Conservation (phyloP, 2,329 filamentous ascomycete species). For the Pseudogymnoascus sp. region DNA sequence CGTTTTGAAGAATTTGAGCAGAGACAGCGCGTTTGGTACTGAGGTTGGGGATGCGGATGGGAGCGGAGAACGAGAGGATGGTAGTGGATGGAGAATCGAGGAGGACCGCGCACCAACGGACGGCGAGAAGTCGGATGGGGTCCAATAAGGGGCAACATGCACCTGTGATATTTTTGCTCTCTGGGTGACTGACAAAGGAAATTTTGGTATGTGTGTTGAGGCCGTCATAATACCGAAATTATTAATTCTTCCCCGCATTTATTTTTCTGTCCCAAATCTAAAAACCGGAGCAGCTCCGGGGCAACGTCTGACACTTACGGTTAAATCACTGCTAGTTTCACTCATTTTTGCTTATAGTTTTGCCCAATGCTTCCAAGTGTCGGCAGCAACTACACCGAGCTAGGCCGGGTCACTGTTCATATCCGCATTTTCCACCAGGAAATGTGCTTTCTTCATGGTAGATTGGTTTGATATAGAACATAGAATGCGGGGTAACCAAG, state of each 20-base stretch:
- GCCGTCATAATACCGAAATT: neutral
- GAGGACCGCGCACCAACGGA: constrained; percentile 26
- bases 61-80: constrained; percentile 19
- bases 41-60: constrained; percentile 23
- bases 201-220: too few species aligned
- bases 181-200: too few species aligned
- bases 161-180: neutral
- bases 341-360: neutral
- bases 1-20: constrained; percentile 24
- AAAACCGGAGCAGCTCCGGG: neutral
- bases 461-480: neutral
- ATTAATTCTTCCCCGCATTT: neutral
- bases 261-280: neutral
- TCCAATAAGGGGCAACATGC: neutral
- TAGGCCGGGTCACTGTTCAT: neutral
- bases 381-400: neutral
- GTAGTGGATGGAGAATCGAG: constrained; percentile 17
- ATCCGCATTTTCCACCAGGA: neutral
- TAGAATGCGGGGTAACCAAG: neutral
- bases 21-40: constrained; percentile 25
- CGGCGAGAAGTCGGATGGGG: constrained; percentile 24
- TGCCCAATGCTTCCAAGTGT: neutral
- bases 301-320: neutral
- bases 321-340: neutral
- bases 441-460: neutral